Evolutionary conservation across 1,284 basidiomycete genomes (phyloP), one percentile per base, ranked within the genome.

Genomic region (Pseudozyma sp.): DNA sequence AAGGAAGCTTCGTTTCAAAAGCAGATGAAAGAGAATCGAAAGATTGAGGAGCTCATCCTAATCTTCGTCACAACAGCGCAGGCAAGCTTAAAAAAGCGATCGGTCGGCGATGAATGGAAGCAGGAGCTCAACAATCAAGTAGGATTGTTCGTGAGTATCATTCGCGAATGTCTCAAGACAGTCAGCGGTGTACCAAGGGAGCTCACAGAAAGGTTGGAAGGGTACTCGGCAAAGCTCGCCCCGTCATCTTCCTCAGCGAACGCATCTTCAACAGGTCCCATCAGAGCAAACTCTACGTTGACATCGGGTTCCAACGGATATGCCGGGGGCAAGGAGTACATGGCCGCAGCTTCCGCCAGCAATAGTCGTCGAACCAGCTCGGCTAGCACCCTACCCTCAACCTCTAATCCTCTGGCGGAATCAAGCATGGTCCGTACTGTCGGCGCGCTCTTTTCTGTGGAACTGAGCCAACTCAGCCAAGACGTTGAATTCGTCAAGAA

Each of bases 31-130:
- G 95, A 97, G 85, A 95, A 94, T 81, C 89, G 97, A 51, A 97
- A 96, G 87, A 92, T 98, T 57, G 97, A 99, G 86, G 95, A 97
- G 76, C 90, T 99, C 64, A 96, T 99, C 70, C 88, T 99, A 55
- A 92, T 93, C 88, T 98, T 97, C 81, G 95, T 95, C 14, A 93
- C 95, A 2, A 91, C 94, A 48, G 92, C 83, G 0, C 81, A 84
- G 48, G 68, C 71, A 8, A 66, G 72, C 51, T 59, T 84, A 43
- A 70, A 91, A 88, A 96, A 97, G 86, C 85, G 93, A 91, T 56
- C 77, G 2, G 38, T 81, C 90, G 87, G 86, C n/a, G 94, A 97
- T 50, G 79, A 77, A 58, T 97, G 95, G 94, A 97, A 97, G 85
- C 84, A 90, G 55, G 93, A 97, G 84, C 89, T 97, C 59, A 95